Evolutionary conservation across 352 stramenopile genomes (phyloP), one percentile per base, ranked within the genome.

Genomic region (Globisporangium spiculum): DNA sequence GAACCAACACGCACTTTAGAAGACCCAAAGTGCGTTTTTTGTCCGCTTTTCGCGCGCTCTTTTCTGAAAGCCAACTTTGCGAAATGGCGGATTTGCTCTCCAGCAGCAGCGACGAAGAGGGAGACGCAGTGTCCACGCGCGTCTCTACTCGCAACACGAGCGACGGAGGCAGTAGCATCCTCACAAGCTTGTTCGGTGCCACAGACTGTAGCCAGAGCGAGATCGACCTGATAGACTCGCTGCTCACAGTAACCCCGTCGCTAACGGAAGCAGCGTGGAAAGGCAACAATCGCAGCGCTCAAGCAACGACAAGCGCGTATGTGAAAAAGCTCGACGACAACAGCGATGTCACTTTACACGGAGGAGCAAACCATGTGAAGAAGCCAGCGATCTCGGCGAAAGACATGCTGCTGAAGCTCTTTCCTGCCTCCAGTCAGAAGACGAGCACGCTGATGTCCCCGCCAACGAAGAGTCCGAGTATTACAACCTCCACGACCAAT

Each of bases 331-430:
- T 14, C 16, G 48, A 4, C 14, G 58, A 22, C 16, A 64, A n/a
- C 26, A 30, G 41, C 6, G 18, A 6, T 14, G 44, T 20, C 26
- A 22, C 20, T 16, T 41, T 38, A 16, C 7, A 32, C 14, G 16
- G 12, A 9, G 7, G 9, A 9, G 20, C 54, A 32, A 34, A 41
- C 16, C 44, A 63, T 4, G 36, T 52, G 10, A 48, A 69, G 30
- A 92, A 92, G 62, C 83, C 75, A 20, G 78, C 90, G 57, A 77
- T 92, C 34, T 92, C 84, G 1, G 84, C 82, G 16, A 79, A 74
- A 16, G 81, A 81, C 36, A 77, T 90, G 71, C 75, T 92, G 0
- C 65, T 83, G 64, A 79, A 81, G 63, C 71, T 86, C 46, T 65
- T 89, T n/a, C 77, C 76, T 50, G 20, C 73, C 27, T 66, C 46